Conservation (phyloP, 108 stramenopile genomes). For the Cyclotella sp. region DNA sequence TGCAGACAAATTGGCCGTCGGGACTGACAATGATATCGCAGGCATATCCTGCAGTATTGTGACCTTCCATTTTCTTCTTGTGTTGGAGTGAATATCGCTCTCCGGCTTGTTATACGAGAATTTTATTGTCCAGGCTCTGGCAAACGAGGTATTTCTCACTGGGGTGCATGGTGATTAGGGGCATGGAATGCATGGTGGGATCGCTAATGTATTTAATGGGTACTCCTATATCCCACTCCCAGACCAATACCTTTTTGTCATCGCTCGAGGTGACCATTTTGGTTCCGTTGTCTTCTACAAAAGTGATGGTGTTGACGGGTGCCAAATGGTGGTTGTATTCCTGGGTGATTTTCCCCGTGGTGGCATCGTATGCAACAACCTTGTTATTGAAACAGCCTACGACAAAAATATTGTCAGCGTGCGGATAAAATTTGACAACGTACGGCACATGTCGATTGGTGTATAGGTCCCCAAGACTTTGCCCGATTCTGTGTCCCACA, state of each 20-base stretch:
- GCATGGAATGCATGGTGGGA: constrained; percentile 99
- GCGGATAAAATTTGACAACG: constrained; percentile 92
- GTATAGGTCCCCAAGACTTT: constrained; percentile 87
- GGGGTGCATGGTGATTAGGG: constrained; percentile 90
- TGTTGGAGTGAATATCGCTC: constrained; percentile 86
- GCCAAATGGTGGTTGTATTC: constrained; percentile 99
- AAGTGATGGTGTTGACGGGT: constrained; percentile 96
- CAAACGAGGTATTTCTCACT: constrained; percentile 79
- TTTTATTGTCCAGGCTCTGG: constrained; percentile 96
- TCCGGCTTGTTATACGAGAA: constrained; percentile 88
- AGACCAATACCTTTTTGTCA: constrained; percentile 98
- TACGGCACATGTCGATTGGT: constrained; percentile 96
- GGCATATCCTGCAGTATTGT: constrained; percentile 96
- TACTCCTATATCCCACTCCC: constrained; percentile 99
- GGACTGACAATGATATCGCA: constrained; percentile 93
- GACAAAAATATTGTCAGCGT: constrained; percentile 95
- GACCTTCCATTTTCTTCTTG: constrained; percentile 96
- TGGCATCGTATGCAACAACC: constrained; percentile 92
- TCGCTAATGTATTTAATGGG: constrained; percentile 99
- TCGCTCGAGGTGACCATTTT: constrained; percentile 95
- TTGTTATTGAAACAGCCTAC: constrained; percentile 97
- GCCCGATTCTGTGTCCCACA: constrained; percentile 99
- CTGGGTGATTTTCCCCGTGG: constrained; percentile 94
- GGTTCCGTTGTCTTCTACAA: constrained; percentile 91
- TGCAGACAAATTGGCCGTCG: constrained; percentile 93